A percentile compares a stretch with the other conserved stretches of the same genome.
Conservation (phyloP, 306 rosid species). For the Argentina anserina region DNA sequence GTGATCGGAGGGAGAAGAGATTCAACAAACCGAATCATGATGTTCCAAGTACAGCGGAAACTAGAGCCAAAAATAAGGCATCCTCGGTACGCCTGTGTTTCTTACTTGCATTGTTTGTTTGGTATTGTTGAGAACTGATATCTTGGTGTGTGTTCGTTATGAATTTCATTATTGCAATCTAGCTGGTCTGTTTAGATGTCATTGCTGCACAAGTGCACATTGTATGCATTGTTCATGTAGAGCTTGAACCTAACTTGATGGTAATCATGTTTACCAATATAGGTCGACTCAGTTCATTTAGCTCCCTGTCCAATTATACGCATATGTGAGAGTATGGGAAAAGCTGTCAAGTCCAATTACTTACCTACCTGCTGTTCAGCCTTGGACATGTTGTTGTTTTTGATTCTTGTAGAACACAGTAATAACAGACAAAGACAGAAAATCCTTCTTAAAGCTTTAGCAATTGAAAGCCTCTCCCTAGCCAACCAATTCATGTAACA, state of each 20-base stretch:
- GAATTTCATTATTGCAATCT: neutral
- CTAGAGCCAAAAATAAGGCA: conserved; percentile 92
- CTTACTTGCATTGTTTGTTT: neutral
- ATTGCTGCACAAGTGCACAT: neutral
- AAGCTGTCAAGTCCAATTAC: neutral
- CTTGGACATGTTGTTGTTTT: neutral
- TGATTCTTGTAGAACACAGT: neutral
- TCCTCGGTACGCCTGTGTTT: conserved; percentile 52
- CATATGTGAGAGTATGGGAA: neutral
- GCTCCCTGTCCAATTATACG: neutral
- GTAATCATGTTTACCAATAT: neutral
- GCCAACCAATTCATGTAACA: conserved; percentile 44
- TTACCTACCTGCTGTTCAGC: neutral
- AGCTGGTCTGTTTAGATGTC: neutral
- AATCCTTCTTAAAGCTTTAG: conserved; percentile 37
- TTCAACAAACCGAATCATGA: conserved; percentile 86
- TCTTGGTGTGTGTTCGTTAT: neutral
- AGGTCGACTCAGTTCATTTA: neutral
- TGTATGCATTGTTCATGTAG: neutral
- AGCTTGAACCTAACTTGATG: neutral
- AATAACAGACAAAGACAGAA: conserved; percentile 38
- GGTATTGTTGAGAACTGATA: neutral
- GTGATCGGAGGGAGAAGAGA: conserved; percentile 89
- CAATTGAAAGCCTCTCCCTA: conserved; percentile 48
- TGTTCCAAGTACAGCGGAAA: conserved; percentile 90